Evolutionary conservation across 495 filamentous ascomycete genomes (phyloP).

Genomic region (Penicillium diatomitis): DNA sequence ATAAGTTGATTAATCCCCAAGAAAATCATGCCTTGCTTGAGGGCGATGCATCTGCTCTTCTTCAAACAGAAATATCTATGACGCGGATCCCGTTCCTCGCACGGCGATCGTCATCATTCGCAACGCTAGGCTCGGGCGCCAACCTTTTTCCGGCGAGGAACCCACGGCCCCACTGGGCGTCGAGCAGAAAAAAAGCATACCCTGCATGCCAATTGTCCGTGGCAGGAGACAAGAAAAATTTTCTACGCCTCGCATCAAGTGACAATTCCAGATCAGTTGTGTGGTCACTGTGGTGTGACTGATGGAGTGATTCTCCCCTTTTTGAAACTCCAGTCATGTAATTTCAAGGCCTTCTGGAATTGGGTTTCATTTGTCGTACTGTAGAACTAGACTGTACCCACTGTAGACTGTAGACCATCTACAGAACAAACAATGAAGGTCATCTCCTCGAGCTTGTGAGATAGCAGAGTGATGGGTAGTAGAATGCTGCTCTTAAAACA

Average conservation of each 20-base stretch:
- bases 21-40: not conserved
- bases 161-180: constrained; percentile 12
- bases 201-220: not conserved
- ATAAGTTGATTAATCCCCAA: constrained; percentile 3
- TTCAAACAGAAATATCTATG: too few relatives aligned
- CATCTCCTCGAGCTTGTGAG: too few relatives aligned
- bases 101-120: constrained; percentile 10
- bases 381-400: too few relatives aligned
- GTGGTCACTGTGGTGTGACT: too few relatives aligned
- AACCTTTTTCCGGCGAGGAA: constrained; percentile 8
- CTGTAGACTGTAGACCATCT: too few relatives aligned
- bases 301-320: too few relatives aligned
- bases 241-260: not conserved
- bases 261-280: not conserved
- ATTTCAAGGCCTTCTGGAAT: too few relatives aligned
- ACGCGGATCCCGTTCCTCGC: not conserved
- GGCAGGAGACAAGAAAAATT: not conserved
- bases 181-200: constrained; percentile 2
- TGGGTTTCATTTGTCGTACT: too few relatives aligned
- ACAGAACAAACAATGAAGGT: too few relatives aligned
- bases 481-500: too few relatives aligned
- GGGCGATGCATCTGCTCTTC: constrained; percentile 3
- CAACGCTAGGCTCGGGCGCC: constrained; percentile 8
- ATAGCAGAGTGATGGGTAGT: too few relatives aligned
- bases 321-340: too few relatives aligned